These are phyloP conservation scores for Ceratocystiopsis brevicomis DNA, from an alignment of 2,329 filamentous ascomycete genomes.

Conservation along the genomic window DNA sequence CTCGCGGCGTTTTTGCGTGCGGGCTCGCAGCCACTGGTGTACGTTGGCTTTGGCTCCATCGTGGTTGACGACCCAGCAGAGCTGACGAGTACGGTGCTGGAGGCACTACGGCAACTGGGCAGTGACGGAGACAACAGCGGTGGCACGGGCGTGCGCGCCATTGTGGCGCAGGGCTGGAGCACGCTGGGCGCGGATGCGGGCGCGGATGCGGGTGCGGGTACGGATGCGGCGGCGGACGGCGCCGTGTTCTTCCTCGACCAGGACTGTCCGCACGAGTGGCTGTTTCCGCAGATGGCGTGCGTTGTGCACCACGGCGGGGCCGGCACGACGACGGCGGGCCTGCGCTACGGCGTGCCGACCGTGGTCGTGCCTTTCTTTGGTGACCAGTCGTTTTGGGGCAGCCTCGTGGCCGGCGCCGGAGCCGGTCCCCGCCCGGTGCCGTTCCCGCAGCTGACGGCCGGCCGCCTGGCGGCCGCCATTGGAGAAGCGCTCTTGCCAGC, in stretches of 20 bases:
- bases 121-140: too few relatives aligned
- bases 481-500: slow-evolving; percentile 1
- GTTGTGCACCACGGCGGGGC: slow-evolving; percentile 81
- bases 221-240: neutral
- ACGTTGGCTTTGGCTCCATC: slow-evolving; percentile 71
- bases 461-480: slow-evolving; percentile 48
- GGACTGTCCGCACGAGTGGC: slow-evolving; percentile 52
- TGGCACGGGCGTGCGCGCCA: slow-evolving; percentile 37
- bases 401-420: slow-evolving; percentile 53
- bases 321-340: slow-evolving; percentile 74
- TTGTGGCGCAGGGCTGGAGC: slow-evolving; percentile 80
- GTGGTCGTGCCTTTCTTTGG: slow-evolving; percentile 76
- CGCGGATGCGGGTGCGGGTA: too few relatives aligned
- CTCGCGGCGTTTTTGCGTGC: slow-evolving; percentile 46
- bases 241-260: slow-evolving; percentile 1
- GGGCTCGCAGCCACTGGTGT: slow-evolving; percentile 50
- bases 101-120: slow-evolving; percentile 39
- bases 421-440: slow-evolving; percentile 55
- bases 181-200: slow-evolving; percentile 59
- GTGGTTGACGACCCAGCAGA: slow-evolving; percentile 58
- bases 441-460: slow-evolving; percentile 45
- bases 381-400: slow-evolving; percentile 69
- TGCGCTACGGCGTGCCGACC: slow-evolving; percentile 60
- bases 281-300: slow-evolving; percentile 62
- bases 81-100: slow-evolving; percentile 53